phyloP scores from a whole-genome alignment of 805 yeast species.

The Clavispora santaluciae region DNA sequence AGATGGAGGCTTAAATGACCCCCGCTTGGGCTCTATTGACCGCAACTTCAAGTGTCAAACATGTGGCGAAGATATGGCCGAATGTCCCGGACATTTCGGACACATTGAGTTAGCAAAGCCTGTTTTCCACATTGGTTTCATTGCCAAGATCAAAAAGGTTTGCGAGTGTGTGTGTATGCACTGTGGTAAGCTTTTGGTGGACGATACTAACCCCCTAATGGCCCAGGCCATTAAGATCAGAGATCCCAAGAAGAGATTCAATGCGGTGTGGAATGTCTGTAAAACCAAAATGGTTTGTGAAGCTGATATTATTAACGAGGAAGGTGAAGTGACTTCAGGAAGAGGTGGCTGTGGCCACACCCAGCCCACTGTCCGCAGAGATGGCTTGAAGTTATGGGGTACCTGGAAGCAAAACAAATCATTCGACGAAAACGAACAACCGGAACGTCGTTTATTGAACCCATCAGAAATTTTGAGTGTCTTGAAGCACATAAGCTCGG shows the following conservation, averaged over 20 bases:
- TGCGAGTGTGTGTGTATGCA: constrained; percentile 98
- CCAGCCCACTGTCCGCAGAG: constrained; percentile 93
- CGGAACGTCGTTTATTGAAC: constrained; percentile 82
- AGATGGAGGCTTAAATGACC: constrained; percentile 96
- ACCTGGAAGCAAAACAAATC: constrained; percentile 92
- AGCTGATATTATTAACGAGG: constrained; percentile 70
- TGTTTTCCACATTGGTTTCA: constrained; percentile 96
- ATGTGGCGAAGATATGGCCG: constrained; percentile 98
- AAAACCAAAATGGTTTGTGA: constrained; percentile 94
- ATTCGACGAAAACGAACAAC: constrained; percentile 81
- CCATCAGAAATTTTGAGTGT: constrained; percentile 89
- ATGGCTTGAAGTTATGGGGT: constrained; percentile 94
- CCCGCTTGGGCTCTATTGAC: constrained; percentile 94
- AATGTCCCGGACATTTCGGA: constrained; percentile 99
- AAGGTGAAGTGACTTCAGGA: constrained; percentile 43
- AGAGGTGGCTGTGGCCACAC: constrained; percentile 99
- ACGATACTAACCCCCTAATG: constrained; percentile 76
- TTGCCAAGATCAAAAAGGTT: constrained; percentile 88
- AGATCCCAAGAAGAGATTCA: constrained; percentile 93
- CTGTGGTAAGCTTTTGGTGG: constrained; percentile 90
- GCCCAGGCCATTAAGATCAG: constrained; percentile 83
- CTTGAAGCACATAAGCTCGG: constrained; percentile 82
- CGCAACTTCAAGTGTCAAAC: constrained; percentile 98
- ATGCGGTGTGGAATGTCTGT: constrained; percentile 93
- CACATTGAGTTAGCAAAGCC: constrained; percentile 98